phyloP scores from a whole-genome alignment of 106 monocot genomes.

The Amphibolis antarctica region DNA sequence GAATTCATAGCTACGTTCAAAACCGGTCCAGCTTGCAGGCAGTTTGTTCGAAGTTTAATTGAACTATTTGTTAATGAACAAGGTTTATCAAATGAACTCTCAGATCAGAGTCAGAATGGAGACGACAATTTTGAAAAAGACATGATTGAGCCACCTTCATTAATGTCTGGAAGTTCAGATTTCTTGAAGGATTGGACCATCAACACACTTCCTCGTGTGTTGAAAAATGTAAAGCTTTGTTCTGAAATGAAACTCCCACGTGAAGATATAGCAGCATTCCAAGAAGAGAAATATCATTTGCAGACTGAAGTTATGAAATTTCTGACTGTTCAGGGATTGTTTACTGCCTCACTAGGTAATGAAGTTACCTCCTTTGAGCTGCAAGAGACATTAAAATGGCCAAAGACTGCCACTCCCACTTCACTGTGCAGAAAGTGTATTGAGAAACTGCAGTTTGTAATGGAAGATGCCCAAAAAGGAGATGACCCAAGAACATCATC shows the following conservation, averaged over 20 bases:
- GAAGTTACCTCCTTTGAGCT: constrained; percentile 95
- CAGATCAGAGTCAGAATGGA: constrained; percentile 87
- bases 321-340: constrained; percentile 83
- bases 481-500: constrained; percentile 23
- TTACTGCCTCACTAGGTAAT: constrained; percentile 86
- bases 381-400: constrained; percentile 96
- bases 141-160: constrained; percentile 31
- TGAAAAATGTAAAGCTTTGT: constrained; percentile 58
- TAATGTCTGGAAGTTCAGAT: constrained; percentile 37
- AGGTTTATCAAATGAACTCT: constrained; percentile 57
- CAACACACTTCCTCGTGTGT: constrained; percentile 62
- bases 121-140: constrained; percentile 84
- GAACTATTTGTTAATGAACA: constrained; percentile 76
- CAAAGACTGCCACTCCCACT: constrained; percentile 58
- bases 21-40: constrained; percentile 39
- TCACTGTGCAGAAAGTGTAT: constrained; percentile 64
- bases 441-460: constrained; percentile 64
- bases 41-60: constrained; percentile 59
- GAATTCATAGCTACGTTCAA: constrained; percentile 41
- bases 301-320: constrained; percentile 86
- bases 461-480: constrained; percentile 85
- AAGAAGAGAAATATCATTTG: constrained; percentile 53
- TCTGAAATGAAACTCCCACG: constrained; percentile 22
- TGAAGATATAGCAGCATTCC: constrained; percentile 18
- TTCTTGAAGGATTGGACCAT: constrained; percentile 71